Conservation (phyloP, 371 early-diverging fungal genomes). For the Dinochytrium kinnereticum region DNA sequence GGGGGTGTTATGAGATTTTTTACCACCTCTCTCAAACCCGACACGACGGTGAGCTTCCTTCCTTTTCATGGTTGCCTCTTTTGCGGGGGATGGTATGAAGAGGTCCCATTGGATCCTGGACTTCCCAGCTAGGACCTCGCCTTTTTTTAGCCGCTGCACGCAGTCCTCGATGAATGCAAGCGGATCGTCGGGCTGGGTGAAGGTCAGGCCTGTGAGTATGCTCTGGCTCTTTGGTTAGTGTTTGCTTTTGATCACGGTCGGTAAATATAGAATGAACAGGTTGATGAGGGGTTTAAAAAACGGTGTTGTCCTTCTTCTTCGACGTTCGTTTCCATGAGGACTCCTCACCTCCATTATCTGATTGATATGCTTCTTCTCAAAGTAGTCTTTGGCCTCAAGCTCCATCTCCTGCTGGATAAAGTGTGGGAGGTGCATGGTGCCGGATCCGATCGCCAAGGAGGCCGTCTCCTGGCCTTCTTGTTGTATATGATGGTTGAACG, state of each 20-base stretch:
- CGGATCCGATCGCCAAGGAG: background rate
- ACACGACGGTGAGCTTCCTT: slow-evolving; percentile 19
- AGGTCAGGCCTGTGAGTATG: slow-evolving; percentile 47
- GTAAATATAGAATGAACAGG: no score
- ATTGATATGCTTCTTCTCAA: slow-evolving; percentile 45
- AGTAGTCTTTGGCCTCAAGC: slow-evolving; percentile 38
- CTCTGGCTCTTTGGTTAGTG: slow-evolving; percentile 35
- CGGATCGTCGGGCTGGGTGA: slow-evolving; percentile 47
- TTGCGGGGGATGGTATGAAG: slow-evolving; percentile 38
- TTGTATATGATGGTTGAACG: no score
- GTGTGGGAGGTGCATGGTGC: slow-evolving; percentile 7
- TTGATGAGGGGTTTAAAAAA: no score
- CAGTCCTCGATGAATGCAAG: slow-evolving; percentile 51
- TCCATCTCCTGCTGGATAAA: slow-evolving; percentile 31
- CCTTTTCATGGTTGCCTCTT: slow-evolving; percentile 23
- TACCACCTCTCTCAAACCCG: background rate
- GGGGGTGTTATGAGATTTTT: slow-evolving; percentile 1
- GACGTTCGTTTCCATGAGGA: no score
- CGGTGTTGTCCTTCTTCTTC: no score
- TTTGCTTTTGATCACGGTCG: no score
- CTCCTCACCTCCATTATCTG: slow-evolving; percentile 45
- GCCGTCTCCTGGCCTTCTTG: no score
- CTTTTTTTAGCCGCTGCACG: slow-evolving; percentile 35
- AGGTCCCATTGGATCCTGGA: slow-evolving; percentile 43
- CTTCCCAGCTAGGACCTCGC: slow-evolving; percentile 35